Percentiles rank a stretch among this genome's conserved stretches.
These are phyloP conservation scores for Ploettnerulaceae sp. DNA, from an alignment of 2,329 filamentous ascomycete genomes.

Conservation along the genomic window DNA sequence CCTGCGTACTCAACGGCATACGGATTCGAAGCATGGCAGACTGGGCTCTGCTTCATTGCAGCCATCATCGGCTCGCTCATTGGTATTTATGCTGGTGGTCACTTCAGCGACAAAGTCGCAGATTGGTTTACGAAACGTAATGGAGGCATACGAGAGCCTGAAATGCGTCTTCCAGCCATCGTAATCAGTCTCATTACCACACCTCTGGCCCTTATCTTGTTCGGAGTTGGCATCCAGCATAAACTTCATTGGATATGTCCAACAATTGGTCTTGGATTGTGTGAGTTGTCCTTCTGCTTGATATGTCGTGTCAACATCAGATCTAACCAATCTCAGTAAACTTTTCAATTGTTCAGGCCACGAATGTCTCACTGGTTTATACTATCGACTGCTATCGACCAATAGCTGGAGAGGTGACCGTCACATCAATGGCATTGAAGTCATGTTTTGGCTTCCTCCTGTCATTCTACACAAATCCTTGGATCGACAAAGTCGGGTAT, in stretches of 20 bases:
- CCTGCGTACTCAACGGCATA: constrained; percentile 41
- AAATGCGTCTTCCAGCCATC: constrained; percentile 55
- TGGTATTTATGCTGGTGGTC: constrained; percentile 19
- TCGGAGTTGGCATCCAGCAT: constrained; percentile 44
- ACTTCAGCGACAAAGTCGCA: constrained; percentile 3
- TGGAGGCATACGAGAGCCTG: constrained; percentile 51
- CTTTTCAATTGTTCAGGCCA: constrained; percentile 52
- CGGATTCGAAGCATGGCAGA: constrained; percentile 38
- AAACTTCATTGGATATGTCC: constrained; percentile 50
- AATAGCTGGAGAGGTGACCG: constrained; percentile 50
- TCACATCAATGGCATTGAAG: constrained; percentile 34
- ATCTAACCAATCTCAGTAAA: constrained; percentile 45
- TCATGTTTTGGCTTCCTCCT: constrained; percentile 53
- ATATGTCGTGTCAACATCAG: too few relatives aligned
- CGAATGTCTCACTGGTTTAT: constrained; percentile 53
- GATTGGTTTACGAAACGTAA: constrained; percentile 46
- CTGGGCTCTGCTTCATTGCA: constrained; percentile 21
- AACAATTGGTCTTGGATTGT: constrained; percentile 48
- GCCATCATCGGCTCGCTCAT: constrained; percentile 20
- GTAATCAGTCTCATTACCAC: constrained; percentile 47
- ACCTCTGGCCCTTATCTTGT: constrained; percentile 42
- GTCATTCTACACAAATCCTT: constrained; percentile 56
- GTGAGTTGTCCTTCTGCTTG: too few relatives aligned
- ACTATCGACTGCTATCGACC: constrained; percentile 54
- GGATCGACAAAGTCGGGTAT: constrained; percentile 49